A percentile compares a stretch with the other conserved stretches of the same genome.
Conservation (phyloP, 345 rosid species). For the Geranium brycei region DNA sequence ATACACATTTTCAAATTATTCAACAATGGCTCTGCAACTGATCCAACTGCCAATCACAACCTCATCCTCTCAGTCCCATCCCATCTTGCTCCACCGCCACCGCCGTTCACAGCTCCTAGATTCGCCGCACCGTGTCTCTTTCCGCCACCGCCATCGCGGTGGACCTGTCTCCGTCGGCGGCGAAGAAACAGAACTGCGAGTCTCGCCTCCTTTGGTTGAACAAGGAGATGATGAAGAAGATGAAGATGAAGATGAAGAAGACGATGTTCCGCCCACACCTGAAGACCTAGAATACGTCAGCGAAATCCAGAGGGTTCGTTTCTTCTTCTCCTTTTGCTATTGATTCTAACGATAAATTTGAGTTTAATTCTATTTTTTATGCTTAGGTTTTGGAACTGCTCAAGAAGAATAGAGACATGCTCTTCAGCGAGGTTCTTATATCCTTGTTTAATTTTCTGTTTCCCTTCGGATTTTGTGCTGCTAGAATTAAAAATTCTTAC, state of each 20-base stretch:
- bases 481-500: too few species aligned
- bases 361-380: background rate
- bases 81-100: too few species aligned
- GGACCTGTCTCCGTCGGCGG: conserved; percentile 17
- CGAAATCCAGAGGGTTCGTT: conserved; percentile 31
- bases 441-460: too few species aligned
- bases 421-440: conserved; percentile 54
- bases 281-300: conserved; percentile 27
- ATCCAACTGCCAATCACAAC: too few species aligned
- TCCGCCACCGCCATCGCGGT: background rate
- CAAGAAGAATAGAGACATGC: conserved; percentile 77
- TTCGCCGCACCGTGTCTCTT: too few species aligned
- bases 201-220: conserved; percentile 7
- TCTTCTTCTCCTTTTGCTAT: background rate
- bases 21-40: too few species aligned
- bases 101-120: too few species aligned
- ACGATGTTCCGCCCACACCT: conserved; percentile 6
- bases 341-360: background rate
- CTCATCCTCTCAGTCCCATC: too few species aligned
- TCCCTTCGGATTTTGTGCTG: too few species aligned
- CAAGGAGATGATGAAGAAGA: conserved; percentile 11
- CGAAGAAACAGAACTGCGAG: conserved; percentile 24
- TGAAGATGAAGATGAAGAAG: conserved; percentile 12
- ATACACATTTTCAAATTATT: too few species aligned
- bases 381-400: conserved; percentile 69